These are phyloP conservation scores for Debaryomyces castellii DNA, from an alignment of 805 yeast species.

Conservation along the genomic window DNA sequence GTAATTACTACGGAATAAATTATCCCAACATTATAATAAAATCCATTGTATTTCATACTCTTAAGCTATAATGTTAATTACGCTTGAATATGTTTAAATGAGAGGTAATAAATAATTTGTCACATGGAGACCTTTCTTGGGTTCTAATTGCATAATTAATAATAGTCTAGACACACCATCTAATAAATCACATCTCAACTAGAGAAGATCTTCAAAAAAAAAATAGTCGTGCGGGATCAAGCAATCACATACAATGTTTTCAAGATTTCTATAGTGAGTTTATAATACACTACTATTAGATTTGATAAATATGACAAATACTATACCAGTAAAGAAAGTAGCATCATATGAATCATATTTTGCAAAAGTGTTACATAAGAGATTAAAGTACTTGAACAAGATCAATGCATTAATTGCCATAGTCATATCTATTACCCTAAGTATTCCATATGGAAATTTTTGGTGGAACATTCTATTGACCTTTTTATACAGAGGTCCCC, in stretches of 20 bases:
- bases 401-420: conserved; percentile 28
- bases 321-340: conserved; percentile 4
- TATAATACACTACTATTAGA: neutral
- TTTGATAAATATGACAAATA: conserved; percentile 1
- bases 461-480: conserved; percentile 31
- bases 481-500: conserved; percentile 26
- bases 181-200: neutral
- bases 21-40: neutral
- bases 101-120: too few relatives aligned
- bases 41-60: too few relatives aligned
- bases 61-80: too few relatives aligned
- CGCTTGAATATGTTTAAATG: too few relatives aligned
- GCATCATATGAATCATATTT: conserved; percentile 15
- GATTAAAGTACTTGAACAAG: conserved; percentile 36
- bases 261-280: neutral
- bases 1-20: neutral
- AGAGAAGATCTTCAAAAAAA: neutral
- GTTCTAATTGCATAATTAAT: too few relatives aligned
- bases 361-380: conserved; percentile 28
- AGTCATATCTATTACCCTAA: conserved; percentile 20
- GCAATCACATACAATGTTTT: neutral
- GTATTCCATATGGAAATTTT: conserved; percentile 27
- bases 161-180: too few relatives aligned
- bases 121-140: too few relatives aligned
- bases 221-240: neutral